phyloP scores from a whole-genome alignment of 352 stramenopile genomes.

The Phytophthora colocasiae region DNA sequence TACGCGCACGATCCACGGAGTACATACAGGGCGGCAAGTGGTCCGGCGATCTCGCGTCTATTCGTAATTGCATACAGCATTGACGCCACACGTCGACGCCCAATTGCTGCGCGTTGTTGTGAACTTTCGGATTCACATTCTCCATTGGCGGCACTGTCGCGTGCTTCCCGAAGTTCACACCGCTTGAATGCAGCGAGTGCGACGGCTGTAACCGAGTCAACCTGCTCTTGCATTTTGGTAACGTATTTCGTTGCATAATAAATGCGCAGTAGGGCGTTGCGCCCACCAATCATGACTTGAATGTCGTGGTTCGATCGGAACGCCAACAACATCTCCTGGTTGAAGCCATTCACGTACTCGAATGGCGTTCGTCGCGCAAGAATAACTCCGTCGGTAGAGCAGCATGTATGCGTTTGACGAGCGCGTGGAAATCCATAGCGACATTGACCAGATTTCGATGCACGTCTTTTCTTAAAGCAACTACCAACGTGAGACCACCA shows the following conservation, averaged over 20 bases:
- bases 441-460: too few relatives aligned
- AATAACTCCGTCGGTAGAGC: too few relatives aligned
- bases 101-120: neutral
- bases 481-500: too few relatives aligned
- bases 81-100: neutral
- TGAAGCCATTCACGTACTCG: too few relatives aligned
- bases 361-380: too few relatives aligned
- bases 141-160: too few relatives aligned
- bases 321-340: neutral
- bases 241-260: constrained; percentile 2
- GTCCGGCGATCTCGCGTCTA: neutral
- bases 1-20: neutral
- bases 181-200: neutral
- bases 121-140: too few relatives aligned
- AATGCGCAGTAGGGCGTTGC: neutral
- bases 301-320: neutral
- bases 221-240: neutral
- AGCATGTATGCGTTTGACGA: too few relatives aligned
- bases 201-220: neutral
- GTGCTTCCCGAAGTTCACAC: neutral
- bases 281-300: neutral
- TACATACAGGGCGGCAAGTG: neutral
- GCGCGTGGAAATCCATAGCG: too few relatives aligned
- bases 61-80: neutral
- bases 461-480: too few relatives aligned